A percentile compares a stretch with the other conserved stretches of the same genome.
Conservation (phyloP, 345 rosid genomes). For the Eucalyptus coolabah region DNA sequence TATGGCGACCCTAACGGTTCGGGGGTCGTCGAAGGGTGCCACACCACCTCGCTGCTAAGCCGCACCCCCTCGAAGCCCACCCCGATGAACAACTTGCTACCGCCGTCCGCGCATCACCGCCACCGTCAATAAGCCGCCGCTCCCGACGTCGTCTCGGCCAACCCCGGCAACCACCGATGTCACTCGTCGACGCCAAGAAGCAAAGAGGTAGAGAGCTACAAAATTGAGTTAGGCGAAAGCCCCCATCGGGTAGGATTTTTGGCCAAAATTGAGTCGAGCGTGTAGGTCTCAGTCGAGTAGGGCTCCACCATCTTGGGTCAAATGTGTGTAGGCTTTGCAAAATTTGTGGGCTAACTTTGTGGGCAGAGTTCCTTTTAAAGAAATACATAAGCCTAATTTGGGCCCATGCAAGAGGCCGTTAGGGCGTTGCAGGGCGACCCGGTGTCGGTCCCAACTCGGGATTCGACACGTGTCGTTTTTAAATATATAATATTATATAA, state of each 20-base stretch:
- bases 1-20: too few species aligned
- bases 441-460: accelerated
- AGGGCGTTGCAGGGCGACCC: accelerated
- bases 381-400: accelerated
- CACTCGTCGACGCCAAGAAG: accelerated
- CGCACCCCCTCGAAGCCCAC: too few species aligned
- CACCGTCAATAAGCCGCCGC: accelerated
- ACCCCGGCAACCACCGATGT: accelerated
- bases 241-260: too few species aligned
- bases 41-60: accelerated
- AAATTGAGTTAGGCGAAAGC: accelerated
- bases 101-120: accelerated
- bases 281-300: accelerated
- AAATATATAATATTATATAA: too few species aligned
- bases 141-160: accelerated
- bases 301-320: too few species aligned
- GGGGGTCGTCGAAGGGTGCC: too few species aligned
- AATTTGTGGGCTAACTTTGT: accelerated
- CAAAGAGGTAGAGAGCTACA: accelerated
- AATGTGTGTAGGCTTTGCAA: too few species aligned
- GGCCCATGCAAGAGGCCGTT: accelerated
- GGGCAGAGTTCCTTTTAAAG: too few species aligned
- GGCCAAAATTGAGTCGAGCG: accelerated
- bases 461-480: too few species aligned
- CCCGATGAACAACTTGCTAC: accelerated